phyloP scores from a whole-genome alignment of 2,329 filamentous ascomycete species.

The Penicillium decumbens region DNA sequence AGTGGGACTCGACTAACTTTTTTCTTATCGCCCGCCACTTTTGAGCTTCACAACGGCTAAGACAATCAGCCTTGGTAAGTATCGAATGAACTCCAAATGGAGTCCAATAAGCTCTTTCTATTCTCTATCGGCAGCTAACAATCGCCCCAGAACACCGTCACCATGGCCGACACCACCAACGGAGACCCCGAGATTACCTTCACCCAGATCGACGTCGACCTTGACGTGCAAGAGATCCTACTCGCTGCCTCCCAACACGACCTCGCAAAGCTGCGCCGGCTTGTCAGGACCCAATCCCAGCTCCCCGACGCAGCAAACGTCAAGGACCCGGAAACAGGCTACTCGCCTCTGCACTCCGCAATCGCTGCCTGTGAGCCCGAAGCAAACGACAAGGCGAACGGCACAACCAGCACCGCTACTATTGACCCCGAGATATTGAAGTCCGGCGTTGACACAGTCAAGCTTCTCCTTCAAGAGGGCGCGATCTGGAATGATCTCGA shows the following conservation, averaged over 20 bases:
- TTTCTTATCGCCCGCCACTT: conserved; percentile 24
- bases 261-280: conserved; percentile 60
- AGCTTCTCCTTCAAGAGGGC: conserved; percentile 75
- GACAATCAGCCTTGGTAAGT: neutral
- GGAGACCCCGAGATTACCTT: conserved; percentile 20
- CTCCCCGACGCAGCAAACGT: conserved; percentile 60
- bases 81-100: neutral
- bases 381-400: conserved; percentile 27
- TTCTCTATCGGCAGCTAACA: conserved; percentile 2
- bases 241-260: conserved; percentile 65
- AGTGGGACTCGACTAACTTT: conserved; percentile 18
- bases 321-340: conserved; percentile 79
- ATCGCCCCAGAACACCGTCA: conserved; percentile 6
- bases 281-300: conserved; percentile 55
- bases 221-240: conserved; percentile 56
- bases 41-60: neutral
- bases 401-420: conserved; percentile 3
- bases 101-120: neutral
- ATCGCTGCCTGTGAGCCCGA: conserved; percentile 65
- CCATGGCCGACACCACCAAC: conserved; percentile 25
- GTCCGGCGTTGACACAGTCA: conserved; percentile 63
- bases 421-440: conserved; percentile 43
- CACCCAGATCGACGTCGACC: conserved; percentile 36
- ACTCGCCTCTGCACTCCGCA: conserved; percentile 82
- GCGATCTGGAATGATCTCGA: conserved; percentile 98